phyloP scores from a whole-genome alignment of 2,329 filamentous ascomycete genomes.

The Graphiopsis chlorocephala region DNA sequence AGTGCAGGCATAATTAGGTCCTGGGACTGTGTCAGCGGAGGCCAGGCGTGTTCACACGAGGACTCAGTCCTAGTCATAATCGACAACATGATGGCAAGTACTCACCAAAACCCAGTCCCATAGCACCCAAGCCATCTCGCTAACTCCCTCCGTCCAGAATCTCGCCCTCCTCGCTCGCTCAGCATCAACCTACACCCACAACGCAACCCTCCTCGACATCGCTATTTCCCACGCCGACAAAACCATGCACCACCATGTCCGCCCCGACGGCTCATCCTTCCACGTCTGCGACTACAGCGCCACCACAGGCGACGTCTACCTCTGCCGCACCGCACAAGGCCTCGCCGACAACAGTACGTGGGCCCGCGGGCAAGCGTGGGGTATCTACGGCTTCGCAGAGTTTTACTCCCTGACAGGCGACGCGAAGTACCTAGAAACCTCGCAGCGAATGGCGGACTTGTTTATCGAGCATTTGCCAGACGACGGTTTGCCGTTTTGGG shows the following conservation, averaged over 20 bases:
- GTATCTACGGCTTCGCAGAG: slow-evolving; percentile 22
- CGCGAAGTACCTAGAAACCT: slow-evolving; percentile 14
- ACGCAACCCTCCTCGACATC: slow-evolving; percentile 17
- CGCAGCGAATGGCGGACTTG: slow-evolving; percentile 19
- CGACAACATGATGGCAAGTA: slow-evolving; percentile 21
- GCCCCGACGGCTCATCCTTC: slow-evolving; percentile 20
- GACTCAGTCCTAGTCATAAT: slow-evolving; percentile 22
- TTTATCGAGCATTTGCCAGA: slow-evolving; percentile 20
- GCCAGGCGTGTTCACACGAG: slow-evolving; percentile 15
- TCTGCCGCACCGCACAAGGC: slow-evolving; percentile 22
- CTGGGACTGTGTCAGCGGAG: slow-evolving; percentile 19
- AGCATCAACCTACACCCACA: slow-evolving; percentile 17
- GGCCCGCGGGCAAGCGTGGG: slow-evolving; percentile 22
- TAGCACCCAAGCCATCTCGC: background rate
- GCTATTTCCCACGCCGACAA: slow-evolving; percentile 19
- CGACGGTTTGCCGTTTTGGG: slow-evolving; percentile 21
- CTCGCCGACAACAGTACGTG: slow-evolving; percentile 22
- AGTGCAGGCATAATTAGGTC: slow-evolving; percentile 19
- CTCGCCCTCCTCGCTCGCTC: slow-evolving; percentile 19
- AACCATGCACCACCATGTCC: slow-evolving; percentile 18
- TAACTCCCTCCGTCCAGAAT: slow-evolving; percentile 8
- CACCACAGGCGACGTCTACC: slow-evolving; percentile 19
- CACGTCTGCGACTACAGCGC: slow-evolving; percentile 21
- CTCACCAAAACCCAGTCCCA: background rate
- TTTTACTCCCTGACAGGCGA: slow-evolving; percentile 17